Conservation (phyloP, 2,329 filamentous ascomycete genomes). For the Triangularia setosa region DNA sequence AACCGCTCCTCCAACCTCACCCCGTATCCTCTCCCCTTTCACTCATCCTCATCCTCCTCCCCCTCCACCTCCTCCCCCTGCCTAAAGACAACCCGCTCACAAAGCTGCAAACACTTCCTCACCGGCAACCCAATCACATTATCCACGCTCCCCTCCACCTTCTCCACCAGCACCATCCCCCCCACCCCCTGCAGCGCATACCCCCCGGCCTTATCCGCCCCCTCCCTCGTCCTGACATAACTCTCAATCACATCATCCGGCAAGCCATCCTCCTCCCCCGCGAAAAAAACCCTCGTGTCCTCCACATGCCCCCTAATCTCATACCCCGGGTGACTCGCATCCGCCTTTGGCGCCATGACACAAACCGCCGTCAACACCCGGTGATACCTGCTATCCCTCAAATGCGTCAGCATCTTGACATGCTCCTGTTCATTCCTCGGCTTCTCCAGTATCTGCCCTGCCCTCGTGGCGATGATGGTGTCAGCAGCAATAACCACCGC, state of each 20-base stretch:
- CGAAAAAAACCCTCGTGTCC: conserved; percentile 89
- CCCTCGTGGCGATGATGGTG: conserved; percentile 76
- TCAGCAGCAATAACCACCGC: conserved; percentile 85
- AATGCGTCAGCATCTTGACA: conserved; percentile 72
- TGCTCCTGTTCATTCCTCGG: conserved; percentile 79
- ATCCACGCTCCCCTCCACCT: conserved; percentile 84
- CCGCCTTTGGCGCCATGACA: conserved; percentile 76
- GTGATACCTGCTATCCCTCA: conserved; percentile 74
- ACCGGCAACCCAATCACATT: conserved; percentile 92
- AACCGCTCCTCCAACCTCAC: neutral
- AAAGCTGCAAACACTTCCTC: conserved; percentile 70
- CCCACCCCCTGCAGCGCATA: conserved; percentile 92
- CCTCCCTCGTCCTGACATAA: conserved; percentile 82
- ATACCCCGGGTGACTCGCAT: conserved; percentile 81
- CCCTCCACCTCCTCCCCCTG: conserved; percentile 60
- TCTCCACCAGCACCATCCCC: conserved; percentile 80
- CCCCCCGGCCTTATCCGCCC: conserved; percentile 91
- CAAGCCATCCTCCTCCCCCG: conserved; percentile 53
- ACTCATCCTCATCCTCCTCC: conserved; percentile 35
- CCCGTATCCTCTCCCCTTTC: conserved; percentile 33
- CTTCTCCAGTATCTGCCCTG: conserved; percentile 84
- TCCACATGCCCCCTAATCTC: conserved; percentile 76
- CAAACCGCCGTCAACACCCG: conserved; percentile 83
- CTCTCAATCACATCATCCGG: conserved; percentile 76
- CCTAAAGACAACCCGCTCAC: conserved; percentile 80